These are phyloP conservation scores for Tephrocybe sp. DNA, from an alignment of 768 basidiomycete species.

Conservation along the genomic window DNA sequence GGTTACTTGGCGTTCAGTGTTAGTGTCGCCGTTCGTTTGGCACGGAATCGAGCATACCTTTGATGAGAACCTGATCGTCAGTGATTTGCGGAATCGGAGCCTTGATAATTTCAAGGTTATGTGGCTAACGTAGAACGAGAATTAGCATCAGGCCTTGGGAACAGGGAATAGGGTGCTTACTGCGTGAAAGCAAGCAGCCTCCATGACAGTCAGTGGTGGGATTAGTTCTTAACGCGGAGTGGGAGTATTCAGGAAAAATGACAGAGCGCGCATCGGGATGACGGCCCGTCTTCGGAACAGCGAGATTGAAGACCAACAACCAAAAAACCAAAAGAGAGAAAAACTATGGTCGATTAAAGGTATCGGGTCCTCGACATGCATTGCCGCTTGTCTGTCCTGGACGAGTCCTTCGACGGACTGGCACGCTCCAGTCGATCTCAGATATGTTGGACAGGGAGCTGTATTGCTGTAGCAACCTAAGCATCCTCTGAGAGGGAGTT, in stretches of 20 bases:
- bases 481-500: too few relatives aligned
- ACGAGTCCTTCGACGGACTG: too few relatives aligned
- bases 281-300: slow-evolving; percentile 5
- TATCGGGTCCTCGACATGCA: too few relatives aligned
- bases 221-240: neutral
- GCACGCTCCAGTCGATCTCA: neutral
- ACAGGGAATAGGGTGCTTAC: slow-evolving; percentile 30
- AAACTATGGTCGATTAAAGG: neutral
- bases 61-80: slow-evolving; percentile 57
- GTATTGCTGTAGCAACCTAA: too few relatives aligned
- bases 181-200: slow-evolving; percentile 69
- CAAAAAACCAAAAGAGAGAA: neutral
- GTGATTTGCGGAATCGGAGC: slow-evolving; percentile 50
- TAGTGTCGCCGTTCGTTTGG: neutral
- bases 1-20: slow-evolving; percentile 21
- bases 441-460: too few relatives aligned
- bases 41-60: slow-evolving; percentile 35
- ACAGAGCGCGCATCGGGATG: neutral
- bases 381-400: too few relatives aligned
- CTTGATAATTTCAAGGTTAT: slow-evolving; percentile 48
- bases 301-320: too few relatives aligned
- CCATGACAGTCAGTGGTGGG: slow-evolving; percentile 46
- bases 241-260: neutral
- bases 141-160: neutral
- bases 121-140: slow-evolving; percentile 30